A percentile compares a stretch with the other conserved stretches of the same genome.
These are phyloP conservation scores for Yarrowia galli DNA, from an alignment of 1,139 yeast genomes.

Conservation along the genomic window DNA sequence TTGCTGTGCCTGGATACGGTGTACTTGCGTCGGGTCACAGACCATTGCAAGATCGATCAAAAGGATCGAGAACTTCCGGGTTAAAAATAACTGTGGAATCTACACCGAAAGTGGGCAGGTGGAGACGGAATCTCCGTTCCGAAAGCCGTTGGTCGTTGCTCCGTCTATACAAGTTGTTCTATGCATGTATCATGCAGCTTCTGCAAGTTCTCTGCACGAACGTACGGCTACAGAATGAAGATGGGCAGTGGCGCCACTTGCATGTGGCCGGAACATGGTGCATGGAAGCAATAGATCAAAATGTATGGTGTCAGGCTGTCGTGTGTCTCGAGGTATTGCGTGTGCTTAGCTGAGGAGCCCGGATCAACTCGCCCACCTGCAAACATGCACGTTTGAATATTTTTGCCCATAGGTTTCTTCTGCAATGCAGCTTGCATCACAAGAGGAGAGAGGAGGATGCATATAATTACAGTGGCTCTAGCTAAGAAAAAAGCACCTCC, in stretches of 20 bases:
- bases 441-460: not conserved
- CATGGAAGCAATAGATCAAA: not conserved
- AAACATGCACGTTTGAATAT: not conserved
- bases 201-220: constrained; percentile 5
- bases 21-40: too few species aligned
- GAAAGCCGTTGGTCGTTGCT: constrained; percentile 1
- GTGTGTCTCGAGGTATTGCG: not conserved
- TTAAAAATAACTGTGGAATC: not conserved
- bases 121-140: not conserved
- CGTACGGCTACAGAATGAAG: constrained; percentile 12
- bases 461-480: constrained; percentile 4
- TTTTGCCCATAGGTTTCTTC: not conserved
- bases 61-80: not conserved
- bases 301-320: not conserved
- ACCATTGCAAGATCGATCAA: not conserved
- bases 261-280: not conserved
- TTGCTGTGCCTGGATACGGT: not conserved
- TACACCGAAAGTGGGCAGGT: constrained; percentile 15
- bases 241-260: constrained; percentile 17
- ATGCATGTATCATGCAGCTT: not conserved
- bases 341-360: not conserved
- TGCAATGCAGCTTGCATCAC: not conserved
- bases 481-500: not conserved
- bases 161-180: not conserved
- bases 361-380: not conserved